phyloP scores from a whole-genome alignment of 2,329 filamentous ascomycete genomes.

The Penicillium paneum region DNA sequence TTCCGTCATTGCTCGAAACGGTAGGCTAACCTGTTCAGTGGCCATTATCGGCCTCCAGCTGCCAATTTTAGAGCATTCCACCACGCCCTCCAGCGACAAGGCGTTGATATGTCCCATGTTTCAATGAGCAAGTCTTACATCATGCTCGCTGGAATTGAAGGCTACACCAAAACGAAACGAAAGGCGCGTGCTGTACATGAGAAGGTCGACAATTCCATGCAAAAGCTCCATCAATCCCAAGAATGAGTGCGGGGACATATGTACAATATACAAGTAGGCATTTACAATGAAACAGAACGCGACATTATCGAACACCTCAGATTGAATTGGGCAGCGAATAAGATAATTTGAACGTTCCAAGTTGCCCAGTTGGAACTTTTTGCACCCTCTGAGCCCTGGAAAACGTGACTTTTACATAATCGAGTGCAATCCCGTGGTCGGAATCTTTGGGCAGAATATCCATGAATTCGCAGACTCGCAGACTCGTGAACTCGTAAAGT shows the following conservation, averaged over 20 bases:
- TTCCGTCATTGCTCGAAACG: neutral
- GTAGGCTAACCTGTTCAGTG: constrained; percentile 53
- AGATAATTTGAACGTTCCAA: neutral
- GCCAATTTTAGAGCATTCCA: constrained; percentile 82
- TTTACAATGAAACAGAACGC: neutral
- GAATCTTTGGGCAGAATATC: neutral
- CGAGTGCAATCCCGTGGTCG: neutral
- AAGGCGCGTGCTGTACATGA: constrained; percentile 23
- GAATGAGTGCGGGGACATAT: neutral
- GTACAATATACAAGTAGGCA: neutral
- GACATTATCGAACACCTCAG: neutral
- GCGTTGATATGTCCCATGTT: constrained; percentile 75
- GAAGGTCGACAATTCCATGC: constrained; percentile 15
- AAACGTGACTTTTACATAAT: neutral
- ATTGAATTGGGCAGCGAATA: neutral
- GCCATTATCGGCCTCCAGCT: constrained; percentile 81
- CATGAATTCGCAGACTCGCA: neutral
- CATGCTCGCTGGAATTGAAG: constrained; percentile 76
- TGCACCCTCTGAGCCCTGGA: too few species aligned
- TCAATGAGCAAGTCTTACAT: constrained; percentile 79
- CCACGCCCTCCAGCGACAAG: constrained; percentile 65
- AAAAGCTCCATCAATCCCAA: neutral
- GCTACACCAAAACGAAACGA: constrained; percentile 65
- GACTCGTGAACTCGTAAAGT: neutral
- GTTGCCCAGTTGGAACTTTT: too few species aligned